Evolutionary conservation across 805 yeast genomes (phyloP), one percentile per base, ranked within the genome.

Genomic region (Starmera amethionina): DNA sequence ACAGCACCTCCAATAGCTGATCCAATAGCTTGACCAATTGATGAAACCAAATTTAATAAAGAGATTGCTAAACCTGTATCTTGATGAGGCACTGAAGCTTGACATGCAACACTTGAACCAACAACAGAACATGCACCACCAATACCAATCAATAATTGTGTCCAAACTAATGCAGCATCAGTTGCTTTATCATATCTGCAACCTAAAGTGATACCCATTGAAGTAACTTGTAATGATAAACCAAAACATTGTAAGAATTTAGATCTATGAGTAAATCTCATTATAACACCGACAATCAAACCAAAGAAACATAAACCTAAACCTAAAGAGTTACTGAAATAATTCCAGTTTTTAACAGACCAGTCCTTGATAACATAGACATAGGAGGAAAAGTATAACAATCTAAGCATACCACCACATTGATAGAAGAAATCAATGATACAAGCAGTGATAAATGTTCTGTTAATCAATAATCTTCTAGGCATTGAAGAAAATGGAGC

Each of bases 31-130:
- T 52, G 52, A 42, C 70, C 72, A 43, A 66, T 58, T 15, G 54
- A 45, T 7, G 60, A 47, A 54, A 58, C 59, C 37, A 67, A 49
- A 14, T 56, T 50, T 32, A 65, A 43, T 18, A 67, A 37, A 0
- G 69, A 55, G 36, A 68, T 61, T 41, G 61, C 60, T 44, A 61
- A 48, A n/a, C 72, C 65, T 41, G 64, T 55, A 50, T 64, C 69
- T 38, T 64, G 65, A 45, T 60, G 64, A 35, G 66, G 66, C 28
- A 67, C 70, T 15, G 68, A 60, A 4, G 68, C 69, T 46, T 63
- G 67, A 1, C 63, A 56, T 7, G 68, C 62, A 16, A 64, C 58
- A 38, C 54, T 55, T 7, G 67, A 51, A 34, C 64, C 65, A 41
- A 64, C 51, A 36, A 55, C 63, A 15, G 60, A 50, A 38, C 58